Base-by-base conservation (phyloP, 1,284 basidiomycete genomes). In the Rhodotorula sp. region DNA sequence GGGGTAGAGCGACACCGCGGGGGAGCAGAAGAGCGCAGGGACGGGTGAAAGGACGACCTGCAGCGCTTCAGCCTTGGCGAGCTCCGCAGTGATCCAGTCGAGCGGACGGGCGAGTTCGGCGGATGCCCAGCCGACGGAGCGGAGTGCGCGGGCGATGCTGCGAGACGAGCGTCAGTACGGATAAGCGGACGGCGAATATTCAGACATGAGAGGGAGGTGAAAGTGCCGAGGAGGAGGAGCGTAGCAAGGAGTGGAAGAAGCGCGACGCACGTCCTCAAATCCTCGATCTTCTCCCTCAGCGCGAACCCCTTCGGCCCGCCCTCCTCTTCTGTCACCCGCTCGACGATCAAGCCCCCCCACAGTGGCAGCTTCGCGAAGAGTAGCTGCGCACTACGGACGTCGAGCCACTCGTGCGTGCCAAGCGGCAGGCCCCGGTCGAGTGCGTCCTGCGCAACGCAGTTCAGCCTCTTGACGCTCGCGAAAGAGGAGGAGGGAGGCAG, bases 351-450 rank as follows among this genome's bases (percentile, higher is more conserved):
- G 6, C 7, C n/a, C 7, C 44, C 22, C 66, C 66, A 67, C 8
- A 58, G 0, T 8, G 44, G 46, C 32, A 62, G 13, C 12, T 60
- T 36, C 0, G 36, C 32, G 36, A 67, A 67, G 5, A 67, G 44
- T 6, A 67, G 27, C 25, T 51, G 34, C n/a, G 44, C 32, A 2
- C 44, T 27, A 5, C 66, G 54, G 8, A 36, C 10, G 32, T 67
- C 66, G 36, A 67, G 61, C 66, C 66, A 67, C 13, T 51, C 51
- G 37, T 62, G 61, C 36, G 56, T 58, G 15, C 66, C 66, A 37
- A 67, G 61, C 19, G 66, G 55, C 15, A 63, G 32, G 17, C 48
- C 66, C 22, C 36, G 12, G 22, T 48, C 19, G 29, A 67, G 46
- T 9, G 41, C 32, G 19, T 50, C 66, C 61, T 67, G 59, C 41